phyloP scores from a whole-genome alignment of 345 rosid genomes.

The Eucalyptus viminalis region DNA sequence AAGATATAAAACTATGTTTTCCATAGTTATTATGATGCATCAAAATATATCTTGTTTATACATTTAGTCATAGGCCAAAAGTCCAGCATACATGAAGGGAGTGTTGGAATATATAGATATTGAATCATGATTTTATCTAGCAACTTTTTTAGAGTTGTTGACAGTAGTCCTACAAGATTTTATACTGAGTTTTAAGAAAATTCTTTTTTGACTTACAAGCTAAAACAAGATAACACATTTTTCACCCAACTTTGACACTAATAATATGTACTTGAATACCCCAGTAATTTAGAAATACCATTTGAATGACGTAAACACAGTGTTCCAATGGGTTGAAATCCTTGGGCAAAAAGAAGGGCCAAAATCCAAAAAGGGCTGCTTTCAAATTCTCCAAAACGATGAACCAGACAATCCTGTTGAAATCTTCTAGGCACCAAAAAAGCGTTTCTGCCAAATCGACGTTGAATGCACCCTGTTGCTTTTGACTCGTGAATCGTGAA shows the following conservation, averaged over 20 bases:
- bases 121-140: neutral
- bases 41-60: neutral
- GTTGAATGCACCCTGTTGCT: neutral
- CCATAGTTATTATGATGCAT: neutral
- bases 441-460: neutral
- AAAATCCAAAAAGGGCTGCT: neutral
- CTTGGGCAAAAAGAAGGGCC: neutral
- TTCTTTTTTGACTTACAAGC: neutral
- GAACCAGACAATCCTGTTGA: neutral
- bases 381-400: neutral
- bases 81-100: neutral
- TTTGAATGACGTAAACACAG: neutral
- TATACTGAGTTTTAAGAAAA: neutral
- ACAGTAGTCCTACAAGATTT: rapidly evolving
- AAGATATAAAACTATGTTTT: neutral
- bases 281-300: neutral
- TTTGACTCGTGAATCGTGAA: neutral
- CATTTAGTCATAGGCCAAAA: neutral
- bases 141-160: rapidly evolving
- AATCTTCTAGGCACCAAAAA: neutral
- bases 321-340: neutral
- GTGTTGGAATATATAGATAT: neutral
- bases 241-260: neutral
- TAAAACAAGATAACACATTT: neutral
- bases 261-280: neutral